Evolutionary conservation across 2,329 filamentous ascomycete genomes (phyloP), one percentile per base, ranked within the genome.

Genomic region (Fusarium xylarioides): DNA sequence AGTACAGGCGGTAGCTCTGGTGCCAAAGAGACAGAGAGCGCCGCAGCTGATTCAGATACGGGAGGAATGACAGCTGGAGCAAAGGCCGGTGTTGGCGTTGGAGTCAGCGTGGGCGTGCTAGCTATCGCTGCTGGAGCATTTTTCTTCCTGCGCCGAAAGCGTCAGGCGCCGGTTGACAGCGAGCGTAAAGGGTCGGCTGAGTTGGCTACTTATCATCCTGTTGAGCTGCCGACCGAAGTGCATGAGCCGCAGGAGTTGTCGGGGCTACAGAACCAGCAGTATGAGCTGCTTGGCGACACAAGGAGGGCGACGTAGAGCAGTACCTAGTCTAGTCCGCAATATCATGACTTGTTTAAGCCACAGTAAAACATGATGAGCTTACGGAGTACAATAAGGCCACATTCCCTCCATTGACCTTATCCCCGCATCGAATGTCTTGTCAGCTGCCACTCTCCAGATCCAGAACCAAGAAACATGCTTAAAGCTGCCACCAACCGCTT

Each of bases 11-110:
- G 21, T 8, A 14, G 6, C 18, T 14, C 43, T 15, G 35, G n/a
- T 6, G 15, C 12, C 1, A 43, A 35, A 14, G 53, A 19, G 21
- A 15, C 23, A 12, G 44, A 34, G 11, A 42, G 8, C 12, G 23
- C 26, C 9, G 18, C 32, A 30, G 9, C 63, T 6, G 63, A 54
- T 30, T 11, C 64, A 15, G 46, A 46, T 2, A 40, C 56, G 12
- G 40, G 66, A 18, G 40, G 66, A 16, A 69, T 69, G 16, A 58
- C 61, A n/a, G 38, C 67, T 18, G 68, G 68, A 16, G 68, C 68
- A 21, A 70, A 70, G 32, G 68, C 68, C 5, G 68, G 68, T 3
- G 49, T 71, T 50, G 67, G 68, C 4, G 46, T 71, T 7, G 68
- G 67, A 2, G 68, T 71, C 4, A 35, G 56, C 2, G 52, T 42